A percentile compares a stretch with the other conserved stretches of the same genome.
phyloP scores from a whole-genome alignment of 2,329 filamentous ascomycete genomes.

The Colletotrichum sp. region DNA sequence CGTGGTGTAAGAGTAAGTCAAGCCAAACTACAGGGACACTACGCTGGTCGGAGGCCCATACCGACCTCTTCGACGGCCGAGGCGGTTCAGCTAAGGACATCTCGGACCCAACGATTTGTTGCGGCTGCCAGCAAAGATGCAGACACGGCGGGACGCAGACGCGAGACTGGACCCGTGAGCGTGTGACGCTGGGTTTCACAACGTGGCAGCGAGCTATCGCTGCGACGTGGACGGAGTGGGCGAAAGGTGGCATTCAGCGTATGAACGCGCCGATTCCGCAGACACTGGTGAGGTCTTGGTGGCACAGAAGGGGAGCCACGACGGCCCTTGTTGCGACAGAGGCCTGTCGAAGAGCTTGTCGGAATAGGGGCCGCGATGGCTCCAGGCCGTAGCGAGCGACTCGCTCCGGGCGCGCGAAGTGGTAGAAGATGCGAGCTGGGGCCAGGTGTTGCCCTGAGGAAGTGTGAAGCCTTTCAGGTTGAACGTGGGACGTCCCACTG shows the following conservation, averaged over 20 bases:
- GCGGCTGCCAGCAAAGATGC: not conserved
- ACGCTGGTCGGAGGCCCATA: not conserved
- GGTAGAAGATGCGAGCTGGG: not conserved
- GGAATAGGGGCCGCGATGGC: not conserved
- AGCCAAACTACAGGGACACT: not conserved
- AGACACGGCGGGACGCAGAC: not conserved
- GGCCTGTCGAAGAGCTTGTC: not conserved
- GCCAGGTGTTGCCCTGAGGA: not conserved
- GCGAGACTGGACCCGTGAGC: not conserved
- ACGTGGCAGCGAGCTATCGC: slow-evolving; percentile 4
- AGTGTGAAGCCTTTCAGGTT: not conserved
- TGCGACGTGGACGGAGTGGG: not conserved
- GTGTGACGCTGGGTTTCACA: not conserved
- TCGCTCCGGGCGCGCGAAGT: not conserved
- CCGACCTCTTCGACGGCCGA: not conserved
- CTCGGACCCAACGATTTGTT: not conserved
- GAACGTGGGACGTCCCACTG: not conserved
- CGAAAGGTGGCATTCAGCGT: not conserved
- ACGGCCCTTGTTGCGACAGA: slow-evolving; percentile 8
- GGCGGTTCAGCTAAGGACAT: not conserved
- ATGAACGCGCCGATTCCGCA: not conserved
- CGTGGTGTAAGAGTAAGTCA: not conserved
- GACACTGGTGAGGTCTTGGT: slow-evolving; percentile 8
- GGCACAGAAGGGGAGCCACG: not conserved
- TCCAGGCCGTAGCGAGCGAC: not conserved